Evolutionary conservation across 257 asterid species (phyloP).

Genomic region (Solanum etuberosum): DNA sequence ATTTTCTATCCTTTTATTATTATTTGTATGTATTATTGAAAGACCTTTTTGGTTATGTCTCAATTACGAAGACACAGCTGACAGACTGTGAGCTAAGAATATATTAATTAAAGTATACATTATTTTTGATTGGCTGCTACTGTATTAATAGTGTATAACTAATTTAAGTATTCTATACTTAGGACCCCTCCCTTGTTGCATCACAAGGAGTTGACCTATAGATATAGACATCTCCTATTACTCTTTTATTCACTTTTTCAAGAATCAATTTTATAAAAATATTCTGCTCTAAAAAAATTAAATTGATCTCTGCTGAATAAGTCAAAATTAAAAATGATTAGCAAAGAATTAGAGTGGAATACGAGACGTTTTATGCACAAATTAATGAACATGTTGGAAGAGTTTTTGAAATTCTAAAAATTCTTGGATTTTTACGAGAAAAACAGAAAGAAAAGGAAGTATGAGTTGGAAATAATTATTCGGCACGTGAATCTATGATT

Average conservation of each 20-base stretch:
- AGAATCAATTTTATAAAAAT: not conserved
- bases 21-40: not conserved
- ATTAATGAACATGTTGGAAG: not conserved
- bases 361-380: slow-evolving; percentile 5
- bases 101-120: not conserved
- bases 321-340: slow-evolving; percentile 37
- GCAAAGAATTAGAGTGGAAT: slow-evolving; percentile 17
- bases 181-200: not conserved
- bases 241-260: not conserved
- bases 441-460: not conserved
- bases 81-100: not conserved
- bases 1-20: not conserved
- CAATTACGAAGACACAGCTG: not conserved
- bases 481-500: not conserved
- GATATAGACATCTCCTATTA: slow-evolving; percentile 14
- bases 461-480: not conserved
- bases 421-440: not conserved
- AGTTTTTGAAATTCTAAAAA: not conserved
- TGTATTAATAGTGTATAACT: not conserved
- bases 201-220: slow-evolving; percentile 35
- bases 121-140: not conserved
- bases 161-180: not conserved
- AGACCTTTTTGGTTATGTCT: not conserved
- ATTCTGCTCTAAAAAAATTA: not conserved
- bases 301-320: not conserved